Percentiles rank a stretch among this genome's conserved stretches.
Conservation (phyloP, 768 basidiomycete species). For the Kwoniella europaea region DNA sequence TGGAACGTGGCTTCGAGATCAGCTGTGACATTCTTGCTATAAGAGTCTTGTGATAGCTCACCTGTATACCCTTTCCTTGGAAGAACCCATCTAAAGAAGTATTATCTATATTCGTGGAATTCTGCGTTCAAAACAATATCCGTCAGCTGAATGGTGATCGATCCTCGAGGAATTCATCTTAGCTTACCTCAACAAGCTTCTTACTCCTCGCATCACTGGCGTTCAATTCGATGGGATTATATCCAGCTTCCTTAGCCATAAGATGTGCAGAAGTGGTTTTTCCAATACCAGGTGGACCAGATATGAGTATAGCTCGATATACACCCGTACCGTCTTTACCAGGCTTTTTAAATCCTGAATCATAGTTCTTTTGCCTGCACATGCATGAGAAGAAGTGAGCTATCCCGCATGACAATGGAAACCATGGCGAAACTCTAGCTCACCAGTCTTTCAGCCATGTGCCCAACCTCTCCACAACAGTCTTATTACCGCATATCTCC, state of each 20-base stretch:
- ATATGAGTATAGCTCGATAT: constrained; percentile 84
- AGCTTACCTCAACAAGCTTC: constrained; percentile 85
- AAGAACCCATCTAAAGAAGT: constrained; percentile 82
- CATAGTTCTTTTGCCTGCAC: constrained; percentile 73
- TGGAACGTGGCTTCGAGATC: no score
- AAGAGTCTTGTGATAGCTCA: no score
- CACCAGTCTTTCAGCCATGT: constrained; percentile 89
- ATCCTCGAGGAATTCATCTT: no score
- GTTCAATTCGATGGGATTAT: constrained; percentile 91
- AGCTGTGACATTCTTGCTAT: no score
- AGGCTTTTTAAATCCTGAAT: constrained; percentile 85
- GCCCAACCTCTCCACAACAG: constrained; percentile 82
- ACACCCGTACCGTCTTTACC: constrained; percentile 87
- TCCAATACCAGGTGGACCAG: constrained; percentile 94
- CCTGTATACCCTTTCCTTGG: constrained; percentile 40
- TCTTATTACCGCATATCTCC: constrained; percentile 95
- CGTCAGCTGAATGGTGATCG: background rate
- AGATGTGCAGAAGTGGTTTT: constrained; percentile 97
- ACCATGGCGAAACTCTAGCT: constrained; percentile 33
- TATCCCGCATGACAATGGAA: background rate
- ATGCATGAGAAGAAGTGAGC: background rate
- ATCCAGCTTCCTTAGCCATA: constrained; percentile 86
- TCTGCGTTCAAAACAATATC: constrained; percentile 62
- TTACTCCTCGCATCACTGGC: constrained; percentile 95
- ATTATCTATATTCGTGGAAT: constrained; percentile 87